Conservation (phyloP, 345 rosid species). For the Luvunga scandens region DNA sequence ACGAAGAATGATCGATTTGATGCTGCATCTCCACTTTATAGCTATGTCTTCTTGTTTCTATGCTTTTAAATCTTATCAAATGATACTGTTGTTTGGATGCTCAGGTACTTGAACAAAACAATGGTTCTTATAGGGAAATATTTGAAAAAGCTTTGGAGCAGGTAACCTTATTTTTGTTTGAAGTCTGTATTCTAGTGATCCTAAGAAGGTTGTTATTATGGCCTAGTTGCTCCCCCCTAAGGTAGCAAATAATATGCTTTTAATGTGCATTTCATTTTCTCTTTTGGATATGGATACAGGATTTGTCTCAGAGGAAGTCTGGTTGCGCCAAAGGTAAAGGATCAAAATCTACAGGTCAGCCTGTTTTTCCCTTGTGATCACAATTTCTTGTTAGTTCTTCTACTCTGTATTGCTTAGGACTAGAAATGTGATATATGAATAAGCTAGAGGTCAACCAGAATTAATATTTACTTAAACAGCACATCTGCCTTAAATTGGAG, state of each 20-base stretch:
- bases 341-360: conserved; percentile 42
- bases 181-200: background rate
- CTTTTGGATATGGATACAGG: conserved; percentile 36
- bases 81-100: conserved; percentile 2
- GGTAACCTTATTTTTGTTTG: conserved; percentile 29
- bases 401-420: background rate
- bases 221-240: background rate
- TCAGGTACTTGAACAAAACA: conserved; percentile 40
- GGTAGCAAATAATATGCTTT: background rate
- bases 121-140: conserved; percentile 31
- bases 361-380: background rate
- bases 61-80: background rate
- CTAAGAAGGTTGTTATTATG: background rate
- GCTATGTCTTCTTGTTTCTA: background rate
- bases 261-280: conserved; percentile 9
- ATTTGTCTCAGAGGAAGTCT: conserved; percentile 18
- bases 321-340: conserved; percentile 20
- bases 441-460: background rate
- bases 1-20: background rate
- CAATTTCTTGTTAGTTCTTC: background rate
- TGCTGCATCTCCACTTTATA: background rate
- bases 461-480: background rate
- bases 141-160: conserved; percentile 42
- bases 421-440: background rate
- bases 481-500: background rate